A percentile compares a stretch with the other conserved stretches of the same genome.
Conservation (phyloP, 768 basidiomycete species). For the Collybia sp. region DNA sequence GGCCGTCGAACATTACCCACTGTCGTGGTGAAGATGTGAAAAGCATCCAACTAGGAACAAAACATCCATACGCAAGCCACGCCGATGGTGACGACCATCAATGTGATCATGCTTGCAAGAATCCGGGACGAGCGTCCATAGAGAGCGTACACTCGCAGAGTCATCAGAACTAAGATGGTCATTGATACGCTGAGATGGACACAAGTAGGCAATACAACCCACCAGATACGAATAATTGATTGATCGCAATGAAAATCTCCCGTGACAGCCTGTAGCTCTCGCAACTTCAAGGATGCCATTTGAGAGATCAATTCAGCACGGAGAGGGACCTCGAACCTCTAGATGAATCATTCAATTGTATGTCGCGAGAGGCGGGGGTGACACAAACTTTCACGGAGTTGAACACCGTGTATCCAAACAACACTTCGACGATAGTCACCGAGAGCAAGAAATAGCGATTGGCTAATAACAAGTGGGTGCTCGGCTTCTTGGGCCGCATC, state of each 20-base stretch:
- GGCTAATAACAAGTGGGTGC: constrained; percentile 40
- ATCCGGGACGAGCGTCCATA: constrained; percentile 36
- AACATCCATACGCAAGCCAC: constrained; percentile 29
- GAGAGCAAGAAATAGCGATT: constrained; percentile 46
- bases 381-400: constrained; percentile 13
- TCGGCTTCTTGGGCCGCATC: constrained; percentile 30
- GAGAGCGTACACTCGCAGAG: constrained; percentile 45
- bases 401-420: constrained; percentile 23
- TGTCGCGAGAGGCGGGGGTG: background rate
- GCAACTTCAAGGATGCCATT: constrained; percentile 23
- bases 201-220: constrained; percentile 11
- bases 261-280: constrained; percentile 30
- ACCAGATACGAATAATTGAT: constrained; percentile 44
- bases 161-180: constrained; percentile 30
- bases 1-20: constrained; percentile 38
- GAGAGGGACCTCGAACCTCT: constrained; percentile 9
- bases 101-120: constrained; percentile 25
- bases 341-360: background rate
- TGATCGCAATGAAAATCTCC: constrained; percentile 34
- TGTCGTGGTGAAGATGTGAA: constrained; percentile 8
- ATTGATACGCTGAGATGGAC: no score
- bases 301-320: background rate
- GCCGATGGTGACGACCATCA: constrained; percentile 21
- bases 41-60: background rate
- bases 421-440: constrained; percentile 26